These are phyloP conservation scores for Mycena pura DNA, from an alignment of 768 basidiomycete genomes.

Conservation along the genomic window DNA sequence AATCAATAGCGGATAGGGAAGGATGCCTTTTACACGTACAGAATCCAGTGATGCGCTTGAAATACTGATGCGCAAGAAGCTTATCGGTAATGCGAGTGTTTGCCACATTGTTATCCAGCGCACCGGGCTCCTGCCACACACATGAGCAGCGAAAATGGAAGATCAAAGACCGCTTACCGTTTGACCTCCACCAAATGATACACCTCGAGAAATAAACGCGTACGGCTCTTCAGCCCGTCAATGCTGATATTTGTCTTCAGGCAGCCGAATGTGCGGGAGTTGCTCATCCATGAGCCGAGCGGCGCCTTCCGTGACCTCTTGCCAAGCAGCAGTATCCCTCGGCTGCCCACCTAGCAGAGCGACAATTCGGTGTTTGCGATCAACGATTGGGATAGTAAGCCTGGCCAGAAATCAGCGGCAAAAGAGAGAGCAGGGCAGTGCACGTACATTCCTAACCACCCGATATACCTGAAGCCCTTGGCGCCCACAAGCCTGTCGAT, in stretches of 20 bases:
- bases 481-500: background rate
- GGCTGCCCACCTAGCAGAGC: conserved; percentile 11
- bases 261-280: no score
- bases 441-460: conserved; percentile 10
- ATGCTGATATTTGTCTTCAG: no score
- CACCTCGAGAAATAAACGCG: background rate
- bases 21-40: background rate
- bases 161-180: background rate
- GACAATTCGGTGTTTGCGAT: background rate
- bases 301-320: background rate
- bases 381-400: conserved; percentile 9
- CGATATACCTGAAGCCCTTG: background rate
- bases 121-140: background rate
- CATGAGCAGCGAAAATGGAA: background rate
- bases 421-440: background rate
- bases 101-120: background rate
- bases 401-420: background rate
- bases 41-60: conserved; percentile 1
- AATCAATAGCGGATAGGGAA: background rate
- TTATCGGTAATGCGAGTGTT: conserved; percentile 1
- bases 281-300: background rate
- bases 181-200: background rate
- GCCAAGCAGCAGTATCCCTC: background rate
- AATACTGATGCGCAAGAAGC: background rate
- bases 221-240: conserved; percentile 1